Evolutionary conservation across 306 rosid genomes (phyloP).

Genomic region (Vigna radiata): DNA sequence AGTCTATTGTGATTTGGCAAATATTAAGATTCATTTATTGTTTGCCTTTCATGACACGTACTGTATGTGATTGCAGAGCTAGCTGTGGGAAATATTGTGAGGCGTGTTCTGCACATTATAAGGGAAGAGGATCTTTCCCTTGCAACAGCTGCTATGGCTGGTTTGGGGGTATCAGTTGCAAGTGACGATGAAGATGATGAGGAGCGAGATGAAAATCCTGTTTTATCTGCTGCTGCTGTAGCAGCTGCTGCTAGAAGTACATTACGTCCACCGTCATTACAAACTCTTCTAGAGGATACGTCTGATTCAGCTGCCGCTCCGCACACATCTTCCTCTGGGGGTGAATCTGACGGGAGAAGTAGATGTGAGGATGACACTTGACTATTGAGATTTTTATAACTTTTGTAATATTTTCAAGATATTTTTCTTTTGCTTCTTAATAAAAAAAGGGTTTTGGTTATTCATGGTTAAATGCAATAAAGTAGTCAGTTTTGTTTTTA

Average conservation of each 20-base stretch:
- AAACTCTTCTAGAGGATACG: constrained; percentile 89
- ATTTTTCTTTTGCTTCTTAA: constrained; percentile 9
- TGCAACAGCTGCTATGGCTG: constrained; percentile 84
- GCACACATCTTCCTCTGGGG: constrained; percentile 86
- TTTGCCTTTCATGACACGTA: constrained; percentile 43
- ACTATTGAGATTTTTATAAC: constrained; percentile 38
- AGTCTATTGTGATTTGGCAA: constrained; percentile 21
- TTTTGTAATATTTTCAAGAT: constrained; percentile 17
- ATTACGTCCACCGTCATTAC: constrained; percentile 95
- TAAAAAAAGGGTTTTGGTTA: background rate
- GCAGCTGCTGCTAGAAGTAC: constrained; percentile 98
- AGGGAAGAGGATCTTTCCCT: constrained; percentile 97
- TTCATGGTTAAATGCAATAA: constrained; percentile 4
- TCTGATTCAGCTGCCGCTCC: constrained; percentile 71
- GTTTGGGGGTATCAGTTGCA: constrained; percentile 69
- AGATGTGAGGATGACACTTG: constrained; percentile 70
- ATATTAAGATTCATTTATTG: constrained; percentile 27
- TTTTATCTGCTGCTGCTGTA: constrained; percentile 86
- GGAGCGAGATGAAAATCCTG: constrained; percentile 69
- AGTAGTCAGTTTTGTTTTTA: too few relatives aligned
- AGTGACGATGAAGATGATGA: constrained; percentile 92
- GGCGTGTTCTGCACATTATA: constrained; percentile 95
- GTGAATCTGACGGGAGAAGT: constrained; percentile 96
- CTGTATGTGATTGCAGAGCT: constrained; percentile 70
- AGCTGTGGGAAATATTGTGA: constrained; percentile 97